Base-by-base conservation (phyloP, 164 flowering plant genomes). In the Berberis thunbergii region DNA sequence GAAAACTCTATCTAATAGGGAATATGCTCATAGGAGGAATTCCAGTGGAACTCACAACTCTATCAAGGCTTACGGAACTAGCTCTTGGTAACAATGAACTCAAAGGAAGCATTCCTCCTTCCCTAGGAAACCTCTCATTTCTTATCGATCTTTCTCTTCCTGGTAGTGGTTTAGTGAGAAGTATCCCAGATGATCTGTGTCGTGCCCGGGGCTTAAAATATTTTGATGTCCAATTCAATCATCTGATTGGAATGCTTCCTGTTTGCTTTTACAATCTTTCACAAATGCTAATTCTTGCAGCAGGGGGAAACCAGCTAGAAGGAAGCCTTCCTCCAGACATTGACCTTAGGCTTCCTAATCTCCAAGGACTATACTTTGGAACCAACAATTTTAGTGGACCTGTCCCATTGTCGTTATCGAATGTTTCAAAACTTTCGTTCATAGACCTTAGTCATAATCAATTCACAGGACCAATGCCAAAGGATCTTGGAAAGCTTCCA, bases 21-120 rank as follows among this genome's bases (percentile, higher is more conserved):
- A 69, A 69, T 45, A 49, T 50, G 2, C 59, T 69, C 5, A 63
- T 26, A 2, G 72, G 72, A 5, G 39, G 39, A 2, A 63, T 69
- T 13, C 63, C 72, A 0, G 6, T 11, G 26, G 49, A 57, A 41
- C 49, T 69, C 7, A 53, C 53, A 4, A 1, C 2, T 12, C 50
- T 69, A 4, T 13, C 67, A 0, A 69, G 59, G 10, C 64, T 69
- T 40, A 39, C 1, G 1, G 0, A 2, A 5, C 2, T 67, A 2
- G 1, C 2, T 3, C 41, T 67, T 41, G 0, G 2, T 44, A 1
- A 2, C 0, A 67, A 61, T 12, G 41, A 45, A 41, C 55, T 61
- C 1, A n/a, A 44, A 11, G 70, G 65, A 54, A 4, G 40, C 2
- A 67, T 67, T 39, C 61, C 70, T 2, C 2, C 60, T 56, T 61